These are phyloP conservation scores for Acacia pycnantha DNA, from an alignment of 331 rosid genomes.

Conservation along the genomic window DNA sequence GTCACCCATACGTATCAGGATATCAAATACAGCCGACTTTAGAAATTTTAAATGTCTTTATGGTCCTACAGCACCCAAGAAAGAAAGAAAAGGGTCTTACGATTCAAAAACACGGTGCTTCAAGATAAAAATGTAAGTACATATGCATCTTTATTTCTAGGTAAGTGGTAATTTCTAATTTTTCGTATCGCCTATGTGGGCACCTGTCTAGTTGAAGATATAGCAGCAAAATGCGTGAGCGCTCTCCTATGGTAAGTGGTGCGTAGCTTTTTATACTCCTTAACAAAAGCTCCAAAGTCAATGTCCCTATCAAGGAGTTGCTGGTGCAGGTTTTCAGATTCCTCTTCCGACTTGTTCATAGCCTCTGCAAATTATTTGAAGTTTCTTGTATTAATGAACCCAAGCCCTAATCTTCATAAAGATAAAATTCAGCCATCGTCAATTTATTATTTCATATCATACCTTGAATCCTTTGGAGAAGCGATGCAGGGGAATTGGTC, in stretches of 20 bases:
- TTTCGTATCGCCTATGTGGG: neutral
- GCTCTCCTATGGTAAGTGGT: conserved; percentile 59
- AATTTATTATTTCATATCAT: neutral
- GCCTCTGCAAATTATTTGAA: conserved; percentile 41
- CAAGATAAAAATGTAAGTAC: neutral
- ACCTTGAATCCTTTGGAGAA: neutral
- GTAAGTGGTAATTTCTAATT: neutral
- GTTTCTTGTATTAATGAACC: neutral
- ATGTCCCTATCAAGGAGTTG: conserved; percentile 60
- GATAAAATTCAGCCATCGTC: neutral
- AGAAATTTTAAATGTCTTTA: neutral
- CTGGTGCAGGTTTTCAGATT: conserved; percentile 61
- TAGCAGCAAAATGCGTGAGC: conserved; percentile 67
- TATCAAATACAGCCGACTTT: neutral
- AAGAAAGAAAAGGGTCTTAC: neutral
- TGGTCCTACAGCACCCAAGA: neutral
- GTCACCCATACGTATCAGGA: too few relatives aligned
- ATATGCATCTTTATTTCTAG: neutral
- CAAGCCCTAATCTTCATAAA: neutral
- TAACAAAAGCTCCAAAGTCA: conserved; percentile 51
- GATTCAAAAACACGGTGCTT: neutral
- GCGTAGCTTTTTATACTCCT: conserved; percentile 72
- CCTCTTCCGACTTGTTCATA: conserved; percentile 63
- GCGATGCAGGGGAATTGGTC: neutral
- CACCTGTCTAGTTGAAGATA: conserved; percentile 30